Percentiles rank a stretch among this genome's conserved stretches.
Evolutionary conservation across 495 filamentous ascomycete genomes (phyloP).

Genomic region (Aspergillus sclerotioniger): DNA sequence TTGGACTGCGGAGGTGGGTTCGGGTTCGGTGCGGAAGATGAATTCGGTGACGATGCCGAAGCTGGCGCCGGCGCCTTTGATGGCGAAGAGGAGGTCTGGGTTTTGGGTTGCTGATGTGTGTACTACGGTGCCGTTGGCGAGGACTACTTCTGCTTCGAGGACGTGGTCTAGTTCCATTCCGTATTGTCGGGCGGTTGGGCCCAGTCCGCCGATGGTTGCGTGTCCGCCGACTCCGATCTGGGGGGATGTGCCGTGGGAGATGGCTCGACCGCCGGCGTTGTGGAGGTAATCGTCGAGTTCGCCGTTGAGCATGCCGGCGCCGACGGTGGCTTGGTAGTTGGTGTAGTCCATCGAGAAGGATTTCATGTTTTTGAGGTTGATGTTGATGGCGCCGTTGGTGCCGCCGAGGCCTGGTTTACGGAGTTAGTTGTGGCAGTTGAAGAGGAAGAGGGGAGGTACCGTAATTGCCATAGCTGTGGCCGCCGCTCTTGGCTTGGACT

Average conservation of each 20-base stretch:
- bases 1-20: conserved; percentile 30
- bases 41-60: conserved; percentile 52
- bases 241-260: conserved; percentile 66
- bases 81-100: conserved; percentile 52
- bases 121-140: conserved; percentile 55
- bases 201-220: conserved; percentile 68
- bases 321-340: conserved; percentile 52
- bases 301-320: background rate
- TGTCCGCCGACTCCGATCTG: conserved; percentile 73
- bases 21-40: conserved; percentile 40
- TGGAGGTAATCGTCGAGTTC: background rate
- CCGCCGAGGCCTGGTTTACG: conserved; percentile 44
- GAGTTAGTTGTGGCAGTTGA: background rate
- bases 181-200: conserved; percentile 59
- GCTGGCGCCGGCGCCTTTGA: conserved; percentile 45
- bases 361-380: conserved; percentile 48
- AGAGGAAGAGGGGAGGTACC: conserved; percentile 16
- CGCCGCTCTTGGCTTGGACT: conserved; percentile 69
- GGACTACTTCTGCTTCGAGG: conserved; percentile 58
- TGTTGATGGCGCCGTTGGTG: conserved; percentile 37
- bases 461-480: conserved; percentile 69
- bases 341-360: conserved; percentile 50
- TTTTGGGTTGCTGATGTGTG: conserved; percentile 36
- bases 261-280: conserved; percentile 11
- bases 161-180: conserved; percentile 66